Percentiles rank a stretch among this genome's conserved stretches.
Evolutionary conservation across 768 basidiomycete species (phyloP).

Genomic region (Macrolepiota dolichaula): DNA sequence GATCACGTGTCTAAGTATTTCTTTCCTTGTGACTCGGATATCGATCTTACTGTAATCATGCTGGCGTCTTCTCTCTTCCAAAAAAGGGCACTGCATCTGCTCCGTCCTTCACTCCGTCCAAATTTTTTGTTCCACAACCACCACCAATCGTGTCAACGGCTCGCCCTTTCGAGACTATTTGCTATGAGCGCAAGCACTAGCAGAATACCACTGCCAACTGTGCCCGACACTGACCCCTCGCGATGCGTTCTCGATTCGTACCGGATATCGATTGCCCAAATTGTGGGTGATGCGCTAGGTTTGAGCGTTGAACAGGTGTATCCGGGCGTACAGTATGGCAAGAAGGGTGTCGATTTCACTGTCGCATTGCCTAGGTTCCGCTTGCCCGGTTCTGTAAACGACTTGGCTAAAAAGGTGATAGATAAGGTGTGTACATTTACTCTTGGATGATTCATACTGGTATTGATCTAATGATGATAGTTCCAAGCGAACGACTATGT

Average conservation of each 20-base stretch:
- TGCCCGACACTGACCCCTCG: constrained; percentile 41
- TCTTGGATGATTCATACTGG: constrained; percentile 3
- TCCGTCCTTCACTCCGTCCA: not conserved
- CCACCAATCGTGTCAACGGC: not conserved
- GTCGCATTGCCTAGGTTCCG: constrained; percentile 91
- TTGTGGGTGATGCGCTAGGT: constrained; percentile 62
- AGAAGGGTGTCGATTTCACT: constrained; percentile 92
- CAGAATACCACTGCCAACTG: constrained; percentile 25
- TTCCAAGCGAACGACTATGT: constrained; percentile 85
- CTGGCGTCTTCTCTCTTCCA: constrained; percentile 5
- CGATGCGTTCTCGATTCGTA: constrained; percentile 71
- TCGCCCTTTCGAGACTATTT: not conserved
- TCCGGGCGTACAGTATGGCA: constrained; percentile 82
- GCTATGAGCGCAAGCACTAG: not conserved
- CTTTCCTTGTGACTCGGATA: too few relatives aligned
- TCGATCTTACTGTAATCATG: not conserved
- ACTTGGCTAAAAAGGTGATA: constrained; percentile 71
- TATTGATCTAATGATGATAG: constrained; percentile 31
- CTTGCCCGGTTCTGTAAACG: constrained; percentile 78
- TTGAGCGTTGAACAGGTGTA: constrained; percentile 78
- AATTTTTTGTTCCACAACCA: too few relatives aligned
- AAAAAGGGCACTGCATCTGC: not conserved
- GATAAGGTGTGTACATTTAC: constrained; percentile 52
- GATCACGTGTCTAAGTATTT: too few relatives aligned
- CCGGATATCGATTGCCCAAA: constrained; percentile 75